These are phyloP conservation scores for Gracilaria domingensis DNA, from an alignment of 23 red algal genomes.

Conservation along the genomic window DNA sequence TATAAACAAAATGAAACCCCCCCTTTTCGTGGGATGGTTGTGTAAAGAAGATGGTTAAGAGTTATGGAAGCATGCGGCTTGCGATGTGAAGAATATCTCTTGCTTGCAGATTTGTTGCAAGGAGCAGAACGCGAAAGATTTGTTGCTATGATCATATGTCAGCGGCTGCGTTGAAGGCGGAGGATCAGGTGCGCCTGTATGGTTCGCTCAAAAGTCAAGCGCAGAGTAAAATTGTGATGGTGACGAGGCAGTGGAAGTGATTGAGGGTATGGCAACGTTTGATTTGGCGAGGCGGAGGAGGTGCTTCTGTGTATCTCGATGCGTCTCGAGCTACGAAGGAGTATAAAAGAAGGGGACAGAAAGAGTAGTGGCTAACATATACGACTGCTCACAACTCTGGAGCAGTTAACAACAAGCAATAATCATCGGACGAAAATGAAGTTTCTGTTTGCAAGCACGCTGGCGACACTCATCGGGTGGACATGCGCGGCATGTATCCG, in stretches of 20 bases:
- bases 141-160: neutral
- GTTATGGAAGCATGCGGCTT: neutral
- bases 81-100: neutral
- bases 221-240: too few species aligned
- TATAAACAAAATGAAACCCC: neutral
- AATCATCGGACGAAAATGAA: neutral
- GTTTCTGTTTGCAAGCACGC: neutral
- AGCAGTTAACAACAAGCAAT: neutral
- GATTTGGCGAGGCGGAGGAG: neutral
- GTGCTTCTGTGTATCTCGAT: neutral
- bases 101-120: neutral
- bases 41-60: neutral
- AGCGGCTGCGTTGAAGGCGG: neutral
- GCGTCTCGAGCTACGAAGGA: neutral
- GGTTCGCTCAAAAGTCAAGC: neutral
- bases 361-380: too few species aligned
- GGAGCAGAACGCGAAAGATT: neutral
- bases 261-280: neutral
- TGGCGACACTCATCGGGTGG: neutral
- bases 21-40: neutral
- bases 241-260: slow-evolving; percentile 17
- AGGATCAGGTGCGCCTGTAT: neutral
- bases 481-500: slow-evolving; percentile 2
- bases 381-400: neutral
- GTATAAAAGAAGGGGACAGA: neutral